Percentiles rank a stretch among this genome's conserved stretches.
Evolutionary conservation across 306 rosid species (phyloP).

Genomic region (Dryas alaskensis): DNA sequence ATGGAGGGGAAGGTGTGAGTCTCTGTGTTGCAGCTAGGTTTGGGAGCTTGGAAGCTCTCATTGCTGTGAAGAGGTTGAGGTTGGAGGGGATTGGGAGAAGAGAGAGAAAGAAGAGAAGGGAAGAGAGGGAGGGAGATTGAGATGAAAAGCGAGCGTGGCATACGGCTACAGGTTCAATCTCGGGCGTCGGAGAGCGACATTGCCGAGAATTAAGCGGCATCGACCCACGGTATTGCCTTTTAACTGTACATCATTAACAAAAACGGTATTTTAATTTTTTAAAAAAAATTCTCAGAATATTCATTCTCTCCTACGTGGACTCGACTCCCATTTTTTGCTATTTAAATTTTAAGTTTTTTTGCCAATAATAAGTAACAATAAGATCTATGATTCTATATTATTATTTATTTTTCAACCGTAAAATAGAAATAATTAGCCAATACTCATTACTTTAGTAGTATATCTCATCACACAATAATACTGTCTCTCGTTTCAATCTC

Average conservation of each 20-base stretch:
- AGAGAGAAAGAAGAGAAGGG: background rate
- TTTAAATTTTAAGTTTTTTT: no score
- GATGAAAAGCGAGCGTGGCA: constrained; percentile 33
- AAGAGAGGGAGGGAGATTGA: background rate
- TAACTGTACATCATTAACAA: constrained; percentile 19
- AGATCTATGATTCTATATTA: no score
- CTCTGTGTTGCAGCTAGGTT: constrained; percentile 18
- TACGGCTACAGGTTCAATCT: constrained; percentile 42
- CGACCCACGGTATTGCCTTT: constrained; percentile 27
- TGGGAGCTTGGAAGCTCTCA: constrained; percentile 25
- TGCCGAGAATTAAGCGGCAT: constrained; percentile 56
- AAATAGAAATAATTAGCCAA: no score
- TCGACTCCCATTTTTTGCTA: background rate
- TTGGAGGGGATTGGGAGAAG: constrained; percentile 4
- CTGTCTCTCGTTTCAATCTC: no score
- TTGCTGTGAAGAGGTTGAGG: constrained; percentile 9
- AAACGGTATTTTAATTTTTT: background rate
- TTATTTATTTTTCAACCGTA: no score
- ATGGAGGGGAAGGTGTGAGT: constrained; percentile 3
- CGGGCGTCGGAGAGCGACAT: constrained; percentile 51
- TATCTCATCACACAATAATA: no score
- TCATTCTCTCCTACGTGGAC: constrained; percentile 22
- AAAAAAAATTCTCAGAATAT: constrained; percentile 10
- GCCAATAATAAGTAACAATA: no score
- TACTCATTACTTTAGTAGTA: no score